Evolutionary conservation across 148 eudicot genomes (phyloP).

Genomic region (Linanthus parryae): DNA sequence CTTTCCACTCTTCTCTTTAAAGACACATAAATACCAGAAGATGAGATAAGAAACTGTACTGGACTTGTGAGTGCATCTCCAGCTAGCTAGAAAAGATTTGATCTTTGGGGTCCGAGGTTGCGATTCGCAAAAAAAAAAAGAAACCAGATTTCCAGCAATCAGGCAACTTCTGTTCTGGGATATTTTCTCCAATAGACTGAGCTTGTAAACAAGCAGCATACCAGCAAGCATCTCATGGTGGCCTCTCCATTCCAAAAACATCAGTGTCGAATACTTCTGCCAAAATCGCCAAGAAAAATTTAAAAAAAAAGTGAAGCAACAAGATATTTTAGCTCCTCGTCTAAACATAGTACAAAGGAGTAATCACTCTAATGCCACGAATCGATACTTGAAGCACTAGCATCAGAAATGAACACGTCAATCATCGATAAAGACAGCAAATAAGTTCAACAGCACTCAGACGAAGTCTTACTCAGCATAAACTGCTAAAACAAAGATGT

Average conservation of each 20-base stretch:
- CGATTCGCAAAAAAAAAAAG: too few relatives aligned
- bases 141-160: too few relatives aligned
- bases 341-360: background rate
- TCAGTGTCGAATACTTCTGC: conserved; percentile 11
- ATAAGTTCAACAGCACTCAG: too few relatives aligned
- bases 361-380: background rate
- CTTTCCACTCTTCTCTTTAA: conserved; percentile 13
- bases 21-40: conserved; percentile 19
- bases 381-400: background rate
- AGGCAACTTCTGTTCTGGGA: conserved; percentile 10
- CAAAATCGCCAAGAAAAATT: too few relatives aligned
- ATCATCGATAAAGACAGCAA: background rate
- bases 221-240: conserved; percentile 7
- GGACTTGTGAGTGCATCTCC: conserved; percentile 24
- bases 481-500: too few relatives aligned
- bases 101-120: conserved; percentile 8
- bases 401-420: background rate
- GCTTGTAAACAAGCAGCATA: background rate
- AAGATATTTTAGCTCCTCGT: background rate
- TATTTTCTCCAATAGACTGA: background rate
- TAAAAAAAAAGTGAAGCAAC: background rate
- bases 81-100: conserved; percentile 24
- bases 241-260: conserved; percentile 5
- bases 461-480: too few relatives aligned
- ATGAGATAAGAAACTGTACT: conserved; percentile 13